phyloP scores from a whole-genome alignment of 1,284 basidiomycete genomes.

The Cutaneotrichosporon sp. region DNA sequence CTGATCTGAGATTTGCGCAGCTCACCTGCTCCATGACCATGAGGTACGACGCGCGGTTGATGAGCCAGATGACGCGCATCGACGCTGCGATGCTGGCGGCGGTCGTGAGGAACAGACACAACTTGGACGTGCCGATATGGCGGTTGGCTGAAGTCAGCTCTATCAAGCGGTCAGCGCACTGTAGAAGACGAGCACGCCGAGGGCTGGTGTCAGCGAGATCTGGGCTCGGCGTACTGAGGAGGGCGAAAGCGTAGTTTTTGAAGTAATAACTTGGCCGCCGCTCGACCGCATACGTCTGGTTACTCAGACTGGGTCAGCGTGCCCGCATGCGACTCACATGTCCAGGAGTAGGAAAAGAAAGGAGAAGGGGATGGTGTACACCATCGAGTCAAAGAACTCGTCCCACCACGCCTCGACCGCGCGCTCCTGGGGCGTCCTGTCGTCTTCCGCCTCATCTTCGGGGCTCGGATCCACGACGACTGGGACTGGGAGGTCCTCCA shows the following conservation, averaged over 20 bases:
- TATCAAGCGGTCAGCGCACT: slow-evolving; percentile 26
- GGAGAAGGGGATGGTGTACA: slow-evolving; percentile 48
- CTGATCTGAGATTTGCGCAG: neutral
- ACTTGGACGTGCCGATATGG: slow-evolving; percentile 20
- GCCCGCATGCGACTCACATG: slow-evolving; percentile 35
- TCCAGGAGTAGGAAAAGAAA: slow-evolving; percentile 50
- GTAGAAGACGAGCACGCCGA: slow-evolving; percentile 45
- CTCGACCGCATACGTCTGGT: slow-evolving; percentile 21
- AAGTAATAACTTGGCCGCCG: slow-evolving; percentile 15
- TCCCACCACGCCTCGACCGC: slow-evolving; percentile 37
- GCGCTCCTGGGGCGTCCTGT: slow-evolving; percentile 9
- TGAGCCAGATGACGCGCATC: slow-evolving; percentile 50
- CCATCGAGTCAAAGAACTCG: slow-evolving; percentile 49
- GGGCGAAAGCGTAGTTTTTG: slow-evolving; percentile 23
- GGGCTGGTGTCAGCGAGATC: slow-evolving; percentile 29
- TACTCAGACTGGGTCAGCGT: slow-evolving; percentile 21
- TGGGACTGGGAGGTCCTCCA: slow-evolving; percentile 5
- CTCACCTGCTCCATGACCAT: slow-evolving; percentile 47
- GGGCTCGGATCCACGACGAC: neutral
- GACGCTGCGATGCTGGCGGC: slow-evolving; percentile 39
- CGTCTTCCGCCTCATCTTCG: slow-evolving; percentile 16
- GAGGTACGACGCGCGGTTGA: slow-evolving; percentile 48
- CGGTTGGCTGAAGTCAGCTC: slow-evolving; percentile 7
- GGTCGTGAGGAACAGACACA: slow-evolving; percentile 36
- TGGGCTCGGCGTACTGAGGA: slow-evolving; percentile 13